phyloP scores from a whole-genome alignment of 768 basidiomycete genomes.

The Mrakia gelida region DNA sequence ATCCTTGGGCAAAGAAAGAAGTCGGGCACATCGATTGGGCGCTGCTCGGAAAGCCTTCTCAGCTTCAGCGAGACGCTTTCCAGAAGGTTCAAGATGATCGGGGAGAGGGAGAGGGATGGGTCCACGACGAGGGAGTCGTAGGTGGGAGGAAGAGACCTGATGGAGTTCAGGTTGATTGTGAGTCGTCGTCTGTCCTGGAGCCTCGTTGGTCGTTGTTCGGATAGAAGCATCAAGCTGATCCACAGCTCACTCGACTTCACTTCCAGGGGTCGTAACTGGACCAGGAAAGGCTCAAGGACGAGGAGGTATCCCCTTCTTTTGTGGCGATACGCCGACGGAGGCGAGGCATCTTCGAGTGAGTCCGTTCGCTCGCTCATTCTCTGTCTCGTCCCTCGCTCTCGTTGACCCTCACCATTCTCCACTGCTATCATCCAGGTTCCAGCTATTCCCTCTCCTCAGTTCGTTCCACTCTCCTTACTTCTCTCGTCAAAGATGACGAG shows the following conservation, averaged over 20 bases:
- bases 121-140: background rate
- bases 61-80: background rate
- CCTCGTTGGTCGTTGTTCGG: no score
- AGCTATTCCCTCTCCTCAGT: background rate
- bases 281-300: background rate
- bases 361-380: background rate
- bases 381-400: no score
- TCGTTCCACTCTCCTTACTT: background rate
- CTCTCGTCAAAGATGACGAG: background rate
- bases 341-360: background rate
- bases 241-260: background rate
- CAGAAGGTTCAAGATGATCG: background rate
- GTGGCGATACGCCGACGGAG: background rate
- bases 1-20: background rate
- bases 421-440: background rate
- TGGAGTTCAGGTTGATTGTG: background rate
- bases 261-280: background rate
- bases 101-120: background rate
- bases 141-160: background rate
- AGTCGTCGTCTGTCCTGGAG: background rate
- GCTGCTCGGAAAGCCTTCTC: background rate
- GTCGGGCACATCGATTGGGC: conserved; percentile 5
- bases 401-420: background rate
- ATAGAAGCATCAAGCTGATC: no score
- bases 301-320: conserved; percentile 3